Percentiles rank a stretch among this genome's conserved stretches.
Conservation (phyloP, 176 grass and related monocot species). For the Oryza glaberrima region DNA sequence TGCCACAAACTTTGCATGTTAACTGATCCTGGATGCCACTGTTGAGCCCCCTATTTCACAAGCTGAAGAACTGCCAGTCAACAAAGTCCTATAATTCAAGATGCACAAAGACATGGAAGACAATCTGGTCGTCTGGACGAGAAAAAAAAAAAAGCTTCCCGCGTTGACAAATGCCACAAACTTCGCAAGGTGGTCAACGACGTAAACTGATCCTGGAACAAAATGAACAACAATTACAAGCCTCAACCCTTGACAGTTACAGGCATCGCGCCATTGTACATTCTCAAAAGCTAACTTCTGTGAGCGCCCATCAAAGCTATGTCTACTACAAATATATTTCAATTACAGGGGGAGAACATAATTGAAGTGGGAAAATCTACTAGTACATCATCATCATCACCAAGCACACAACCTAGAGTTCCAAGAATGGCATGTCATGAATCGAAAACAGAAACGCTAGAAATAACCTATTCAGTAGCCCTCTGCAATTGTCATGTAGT, state of each 20-base stretch:
- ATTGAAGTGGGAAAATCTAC: conserved; percentile 44
- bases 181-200: background rate
- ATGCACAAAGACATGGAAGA: background rate
- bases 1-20: conserved; percentile 20
- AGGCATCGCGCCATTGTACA: conserved; percentile 43
- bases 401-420: conserved; percentile 43
- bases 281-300: conserved; percentile 45
- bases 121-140: background rate
- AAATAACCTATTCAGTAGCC: conserved; percentile 42
- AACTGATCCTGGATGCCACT: background rate
- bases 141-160: conserved; percentile 1
- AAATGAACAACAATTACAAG: conserved; percentile 53
- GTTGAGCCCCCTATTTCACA: background rate
- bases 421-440: conserved; percentile 60
- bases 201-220: conserved; percentile 31
- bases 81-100: background rate
- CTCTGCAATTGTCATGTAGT: conserved; percentile 64
- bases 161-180: conserved; percentile 15
- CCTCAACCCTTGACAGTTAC: conserved; percentile 41
- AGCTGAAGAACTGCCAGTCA: background rate
- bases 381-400: conserved; percentile 43
- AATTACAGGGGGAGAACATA: conserved; percentile 52
- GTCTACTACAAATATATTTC: conserved; percentile 54
- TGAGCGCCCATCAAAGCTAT: conserved; percentile 57
- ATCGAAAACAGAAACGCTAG: conserved; percentile 53